Evolutionary conservation across 768 basidiomycete genomes (phyloP).

Genomic region (Tricholoma sp.): DNA sequence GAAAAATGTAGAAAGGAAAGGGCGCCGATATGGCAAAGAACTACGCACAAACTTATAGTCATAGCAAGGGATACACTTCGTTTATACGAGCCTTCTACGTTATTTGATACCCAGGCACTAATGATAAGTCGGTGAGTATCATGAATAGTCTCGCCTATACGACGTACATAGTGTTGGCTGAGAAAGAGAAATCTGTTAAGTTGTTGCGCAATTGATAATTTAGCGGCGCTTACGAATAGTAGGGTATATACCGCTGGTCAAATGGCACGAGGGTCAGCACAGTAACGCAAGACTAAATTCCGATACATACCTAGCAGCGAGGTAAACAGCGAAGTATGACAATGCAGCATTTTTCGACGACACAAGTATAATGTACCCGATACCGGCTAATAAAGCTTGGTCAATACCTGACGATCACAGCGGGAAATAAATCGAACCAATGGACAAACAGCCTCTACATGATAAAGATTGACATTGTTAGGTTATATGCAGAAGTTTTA

Average conservation of each 20-base stretch:
- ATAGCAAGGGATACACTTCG: conserved; percentile 67
- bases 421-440: conserved; percentile 25
- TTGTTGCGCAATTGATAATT: background rate
- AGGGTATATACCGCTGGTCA: conserved; percentile 64
- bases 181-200: background rate
- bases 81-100: conserved; percentile 73
- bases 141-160: background rate
- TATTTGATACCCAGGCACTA: conserved; percentile 61
- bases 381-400: conserved; percentile 32
- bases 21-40: background rate
- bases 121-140: background rate
- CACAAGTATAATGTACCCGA: conserved; percentile 70
- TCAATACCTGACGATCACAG: conserved; percentile 1
- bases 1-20: background rate
- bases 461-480: background rate
- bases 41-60: conserved; percentile 56
- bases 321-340: conserved; percentile 68
- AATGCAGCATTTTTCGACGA: conserved; percentile 55
- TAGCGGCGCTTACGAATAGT: conserved; percentile 48
- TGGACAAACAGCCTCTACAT: conserved; percentile 29
- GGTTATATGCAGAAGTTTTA: background rate
- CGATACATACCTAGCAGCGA: conserved; percentile 57
- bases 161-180: conserved; percentile 54
- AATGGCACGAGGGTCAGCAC: background rate
- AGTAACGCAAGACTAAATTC: background rate